Evolutionary conservation across 179 eudicot species (phyloP).

Genomic region (Drosera spatulata): DNA sequence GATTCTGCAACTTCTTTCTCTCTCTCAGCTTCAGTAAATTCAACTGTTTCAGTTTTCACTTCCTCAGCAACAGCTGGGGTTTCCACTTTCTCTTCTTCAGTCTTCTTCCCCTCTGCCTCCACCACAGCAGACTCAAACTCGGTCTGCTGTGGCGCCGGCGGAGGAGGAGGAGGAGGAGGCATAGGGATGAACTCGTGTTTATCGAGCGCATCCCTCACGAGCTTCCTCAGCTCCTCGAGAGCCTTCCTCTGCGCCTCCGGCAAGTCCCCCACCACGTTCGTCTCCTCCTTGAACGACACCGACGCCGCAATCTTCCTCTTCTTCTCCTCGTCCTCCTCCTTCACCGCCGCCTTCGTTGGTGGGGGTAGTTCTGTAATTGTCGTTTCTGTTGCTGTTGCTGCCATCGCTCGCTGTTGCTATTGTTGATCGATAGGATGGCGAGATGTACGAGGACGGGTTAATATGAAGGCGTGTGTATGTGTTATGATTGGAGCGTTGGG

Average conservation of each 20-base stretch:
- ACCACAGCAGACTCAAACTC: background rate
- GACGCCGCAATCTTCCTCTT: slow-evolving; percentile 12
- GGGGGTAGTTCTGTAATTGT: background rate
- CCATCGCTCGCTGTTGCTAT: too few species aligned
- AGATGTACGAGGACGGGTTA: too few species aligned
- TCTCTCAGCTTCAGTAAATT: background rate
- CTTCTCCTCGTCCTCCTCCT: slow-evolving; percentile 5
- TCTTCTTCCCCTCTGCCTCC: background rate
- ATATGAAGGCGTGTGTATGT: too few species aligned
- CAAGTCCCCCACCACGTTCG: slow-evolving; percentile 32
- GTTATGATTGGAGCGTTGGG: too few species aligned
- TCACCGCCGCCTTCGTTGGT: slow-evolving; percentile 10
- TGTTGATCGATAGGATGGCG: too few species aligned
- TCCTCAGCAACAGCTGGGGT: too few species aligned
- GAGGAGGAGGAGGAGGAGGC: background rate
- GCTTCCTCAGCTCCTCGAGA: slow-evolving; percentile 35
- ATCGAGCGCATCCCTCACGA: slow-evolving; percentile 34
- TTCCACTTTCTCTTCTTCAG: background rate
- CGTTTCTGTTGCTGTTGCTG: too few species aligned
- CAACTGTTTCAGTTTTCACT: background rate
- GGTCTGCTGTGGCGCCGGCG: slow-evolving; percentile 5
- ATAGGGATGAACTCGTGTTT: slow-evolving; percentile 39
- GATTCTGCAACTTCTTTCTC: background rate
- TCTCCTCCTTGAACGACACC: slow-evolving; percentile 33
- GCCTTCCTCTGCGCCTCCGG: slow-evolving; percentile 40